Base-by-base conservation (phyloP, 352 stramenopile genomes). In the Globisporangium paddicum region DNA sequence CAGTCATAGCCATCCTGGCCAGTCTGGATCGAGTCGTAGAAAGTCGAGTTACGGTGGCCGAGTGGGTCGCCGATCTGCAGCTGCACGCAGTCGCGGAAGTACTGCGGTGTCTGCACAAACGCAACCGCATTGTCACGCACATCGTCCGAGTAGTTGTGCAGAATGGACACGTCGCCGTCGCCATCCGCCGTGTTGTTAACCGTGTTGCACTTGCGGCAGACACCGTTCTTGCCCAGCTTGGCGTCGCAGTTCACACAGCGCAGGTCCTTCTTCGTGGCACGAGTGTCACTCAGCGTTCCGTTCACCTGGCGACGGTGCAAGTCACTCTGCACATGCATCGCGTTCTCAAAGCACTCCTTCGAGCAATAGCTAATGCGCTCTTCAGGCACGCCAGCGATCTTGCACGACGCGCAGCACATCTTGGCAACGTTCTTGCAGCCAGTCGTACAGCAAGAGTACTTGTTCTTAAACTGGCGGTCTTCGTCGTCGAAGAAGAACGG, bases 401-500 rank as follows among this genome's bases (percentile, higher is more conserved):
- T 87, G 71, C 83, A 95, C 45, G 79, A 90, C 7, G 86, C 79
- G 41, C 86, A 95, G 65, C 78, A 95, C 64, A 95, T 85, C 64
- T 89, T 90, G 8, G 74, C 86, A 40, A 92, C 76, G 40, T 93
- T 91, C 35, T 77, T 78, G 72, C 86, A 93, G 8, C 86, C 81
- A 25, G 71, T 75, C 48, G 71, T 79, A 47, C 73, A 92, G 74
- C 86, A 95, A 10, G 63, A 65, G 68, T 90, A 91, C 69, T 90
- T 89, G 68, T 87, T 87, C 70, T 90, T 90, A 42, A n/a, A 72
- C 68, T 87, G 72, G 18, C 84, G 79, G 30, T 93, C 84, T 55
- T 91, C 82, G 40, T 90, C 83, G 48, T 93, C 85, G 28, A 95
- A 95, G 69, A 95, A 95, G 64, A 95, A 95, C 6, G 85, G 82